Evolutionary conservation across 179 eudicot species (phyloP), one percentile per base, ranked within the genome.

Genomic region (Spinacia oleracea): DNA sequence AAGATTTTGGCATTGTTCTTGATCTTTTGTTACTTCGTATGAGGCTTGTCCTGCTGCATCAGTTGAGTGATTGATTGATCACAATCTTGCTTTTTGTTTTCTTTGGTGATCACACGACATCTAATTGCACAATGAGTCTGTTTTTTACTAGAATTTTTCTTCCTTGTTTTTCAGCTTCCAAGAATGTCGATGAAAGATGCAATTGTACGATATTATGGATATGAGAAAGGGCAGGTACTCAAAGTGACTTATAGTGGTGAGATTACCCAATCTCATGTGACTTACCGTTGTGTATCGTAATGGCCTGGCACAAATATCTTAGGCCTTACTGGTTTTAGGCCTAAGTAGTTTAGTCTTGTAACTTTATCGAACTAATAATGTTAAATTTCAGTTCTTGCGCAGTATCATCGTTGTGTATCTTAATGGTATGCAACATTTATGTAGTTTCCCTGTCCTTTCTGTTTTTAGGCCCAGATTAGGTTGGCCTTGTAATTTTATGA

Each of bases 251-350:
- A 91, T 75, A 83, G 79, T 34, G 91, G 98, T 42, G 93, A 91
- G 75, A 85, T 90, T 55, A 93, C 92, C 0, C 93, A 84, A 79
- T 81, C 86, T 40, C 91, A 88, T 75, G 85, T 88, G 18, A 87
- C 92, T 65, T 91, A 93, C 67, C 91, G 97, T 2, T 90, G 97
- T 77, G 91, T 93, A 45, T 91, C 89, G 88, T 89, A 83, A 85
- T 77, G 70, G 21, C 51, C 10, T 21, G 75, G 35, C 35, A 32
- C 31, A 20, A 4, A 51, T 14, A 27, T 15, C 21, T 77, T 1
- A 7, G 32, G 48, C 12, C 53, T 38, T 53, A 18, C 38, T 68
- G 11, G 0, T 67, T 8, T 48, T 50, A 46, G 65, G 42, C 23
- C 16, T n/a, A 4, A 38, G 16, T 34, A 20, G 71, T 23, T 48